Conservation (phyloP, 2,329 filamentous ascomycete species). For the Pseudogymnoascus sp. region DNA sequence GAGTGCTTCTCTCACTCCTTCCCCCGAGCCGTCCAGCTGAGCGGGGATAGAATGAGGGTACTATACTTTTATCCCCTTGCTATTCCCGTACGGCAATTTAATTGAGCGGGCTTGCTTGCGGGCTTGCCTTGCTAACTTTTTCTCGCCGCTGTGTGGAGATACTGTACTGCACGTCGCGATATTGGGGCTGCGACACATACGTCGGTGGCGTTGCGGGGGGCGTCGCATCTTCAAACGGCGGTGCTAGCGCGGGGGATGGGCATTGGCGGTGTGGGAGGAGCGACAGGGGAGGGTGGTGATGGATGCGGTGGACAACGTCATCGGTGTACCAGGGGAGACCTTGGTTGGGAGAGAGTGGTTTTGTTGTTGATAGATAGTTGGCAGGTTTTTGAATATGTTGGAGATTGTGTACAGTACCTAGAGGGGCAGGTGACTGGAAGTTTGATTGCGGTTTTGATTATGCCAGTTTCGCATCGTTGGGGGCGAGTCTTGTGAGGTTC, state of each 20-base stretch:
- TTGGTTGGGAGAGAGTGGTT: not conserved
- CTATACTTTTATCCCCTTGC: no score
- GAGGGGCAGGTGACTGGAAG: not conserved
- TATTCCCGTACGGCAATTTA: no score
- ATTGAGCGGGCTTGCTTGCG: not conserved
- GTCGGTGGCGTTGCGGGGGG: constrained; percentile 2
- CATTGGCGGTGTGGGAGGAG: not conserved
- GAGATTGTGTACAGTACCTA: not conserved
- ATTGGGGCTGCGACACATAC: not conserved
- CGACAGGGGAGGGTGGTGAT: not conserved
- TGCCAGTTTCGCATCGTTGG: not conserved
- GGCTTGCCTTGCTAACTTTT: no score
- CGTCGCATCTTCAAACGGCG: constrained; percentile 5
- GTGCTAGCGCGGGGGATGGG: not conserved
- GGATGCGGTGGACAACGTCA: not conserved
- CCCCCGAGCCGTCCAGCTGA: not conserved
- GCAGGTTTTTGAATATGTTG: not conserved
- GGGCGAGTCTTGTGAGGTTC: not conserved
- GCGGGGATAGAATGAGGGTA: not conserved
- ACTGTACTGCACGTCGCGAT: not conserved
- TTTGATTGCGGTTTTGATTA: not conserved
- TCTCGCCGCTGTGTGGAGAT: not conserved
- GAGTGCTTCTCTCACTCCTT: no score
- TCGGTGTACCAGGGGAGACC: not conserved
- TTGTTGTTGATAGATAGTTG: constrained; percentile 1